Percentiles rank a stretch among this genome's conserved stretches.
These are phyloP conservation scores for Fusarium sp. DNA, from an alignment of 2,329 filamentous ascomycete species.

Conservation along the genomic window DNA sequence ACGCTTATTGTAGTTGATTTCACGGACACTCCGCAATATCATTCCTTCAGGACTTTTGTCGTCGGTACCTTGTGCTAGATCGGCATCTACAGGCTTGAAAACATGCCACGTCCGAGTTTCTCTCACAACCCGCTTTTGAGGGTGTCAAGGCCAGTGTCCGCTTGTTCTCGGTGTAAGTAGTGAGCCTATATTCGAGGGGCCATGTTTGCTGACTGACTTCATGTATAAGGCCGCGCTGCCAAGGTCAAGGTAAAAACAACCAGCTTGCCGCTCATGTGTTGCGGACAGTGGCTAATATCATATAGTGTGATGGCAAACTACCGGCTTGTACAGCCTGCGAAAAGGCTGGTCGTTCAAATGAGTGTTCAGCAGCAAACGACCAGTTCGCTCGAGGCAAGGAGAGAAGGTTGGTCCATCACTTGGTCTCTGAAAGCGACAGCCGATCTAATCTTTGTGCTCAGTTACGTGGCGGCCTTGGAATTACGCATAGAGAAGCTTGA, in stretches of 20 bases:
- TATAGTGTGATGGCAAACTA: slow-evolving; percentile 91
- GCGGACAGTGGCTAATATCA: slow-evolving; percentile 7
- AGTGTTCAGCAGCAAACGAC: slow-evolving; percentile 94
- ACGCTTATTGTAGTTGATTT: not conserved
- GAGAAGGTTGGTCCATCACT: slow-evolving; percentile 68
- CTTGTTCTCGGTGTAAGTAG: slow-evolving; percentile 76
- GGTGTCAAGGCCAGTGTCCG: slow-evolving; percentile 82
- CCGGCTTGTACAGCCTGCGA: slow-evolving; percentile 96
- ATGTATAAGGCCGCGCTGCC: slow-evolving; percentile 71
- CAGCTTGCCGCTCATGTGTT: not conserved
- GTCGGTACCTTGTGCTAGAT: not conserved
- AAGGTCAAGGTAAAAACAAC: slow-evolving; percentile 79
- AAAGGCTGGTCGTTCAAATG: slow-evolving; percentile 83
- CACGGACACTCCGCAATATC: not conserved
- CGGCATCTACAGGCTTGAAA: slow-evolving; percentile 5
- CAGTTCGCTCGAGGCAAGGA: slow-evolving; percentile 97
- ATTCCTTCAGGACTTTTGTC: not conserved
- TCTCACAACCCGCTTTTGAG: slow-evolving; percentile 69
- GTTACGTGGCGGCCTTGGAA: slow-evolving; percentile 95
- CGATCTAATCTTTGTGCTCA: slow-evolving; percentile 45
- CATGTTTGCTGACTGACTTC: not conserved
- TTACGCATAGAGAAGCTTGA: slow-evolving; percentile 89
- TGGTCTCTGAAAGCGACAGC: not conserved
- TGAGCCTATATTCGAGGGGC: not conserved
- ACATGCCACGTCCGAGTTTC: slow-evolving; percentile 59